phyloP scores from a whole-genome alignment of 805 yeast species.

The Lipomyces spencermartinsiae region DNA sequence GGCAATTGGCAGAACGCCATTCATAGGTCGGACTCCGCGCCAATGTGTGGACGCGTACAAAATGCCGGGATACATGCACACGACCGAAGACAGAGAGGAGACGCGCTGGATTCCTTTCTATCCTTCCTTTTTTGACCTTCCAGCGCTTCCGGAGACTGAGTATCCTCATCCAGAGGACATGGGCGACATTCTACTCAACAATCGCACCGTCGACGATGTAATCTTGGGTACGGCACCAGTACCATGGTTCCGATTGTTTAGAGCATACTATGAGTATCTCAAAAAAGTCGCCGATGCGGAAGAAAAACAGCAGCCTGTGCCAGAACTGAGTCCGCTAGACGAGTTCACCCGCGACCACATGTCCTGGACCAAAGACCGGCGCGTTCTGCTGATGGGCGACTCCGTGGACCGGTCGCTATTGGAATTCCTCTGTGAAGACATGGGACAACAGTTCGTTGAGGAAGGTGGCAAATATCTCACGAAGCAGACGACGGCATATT shows the following conservation, averaged over 20 bases:
- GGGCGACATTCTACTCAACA: slow-evolving; percentile 4
- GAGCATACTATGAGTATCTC: neutral
- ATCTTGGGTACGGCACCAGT: slow-evolving; percentile 16
- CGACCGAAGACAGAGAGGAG: neutral
- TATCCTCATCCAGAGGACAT: slow-evolving; percentile 13
- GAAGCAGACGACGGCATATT: slow-evolving; percentile 14
- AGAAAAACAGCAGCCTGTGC: neutral
- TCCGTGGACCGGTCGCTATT: slow-evolving; percentile 27
- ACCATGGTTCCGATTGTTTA: slow-evolving; percentile 19
- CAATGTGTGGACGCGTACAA: slow-evolving; percentile 26
- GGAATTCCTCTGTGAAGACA: slow-evolving; percentile 21
- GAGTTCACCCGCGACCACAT: neutral
- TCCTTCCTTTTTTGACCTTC: slow-evolving; percentile 10
- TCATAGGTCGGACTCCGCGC: neutral
- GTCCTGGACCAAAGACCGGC: slow-evolving; percentile 23
- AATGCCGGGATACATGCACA: slow-evolving; percentile 20
- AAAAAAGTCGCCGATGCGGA: neutral
- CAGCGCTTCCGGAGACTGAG: slow-evolving; percentile 16
- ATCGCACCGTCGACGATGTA: neutral
- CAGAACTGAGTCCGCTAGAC: neutral
- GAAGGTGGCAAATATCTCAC: neutral
- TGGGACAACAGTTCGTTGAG: slow-evolving; percentile 5
- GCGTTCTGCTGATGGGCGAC: slow-evolving; percentile 34
- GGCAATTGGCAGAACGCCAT: neutral
- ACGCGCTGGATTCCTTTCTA: slow-evolving; percentile 25